These are phyloP conservation scores for Limnanthes douglasii DNA, from an alignment of 345 rosid species.

Conservation along the genomic window DNA sequence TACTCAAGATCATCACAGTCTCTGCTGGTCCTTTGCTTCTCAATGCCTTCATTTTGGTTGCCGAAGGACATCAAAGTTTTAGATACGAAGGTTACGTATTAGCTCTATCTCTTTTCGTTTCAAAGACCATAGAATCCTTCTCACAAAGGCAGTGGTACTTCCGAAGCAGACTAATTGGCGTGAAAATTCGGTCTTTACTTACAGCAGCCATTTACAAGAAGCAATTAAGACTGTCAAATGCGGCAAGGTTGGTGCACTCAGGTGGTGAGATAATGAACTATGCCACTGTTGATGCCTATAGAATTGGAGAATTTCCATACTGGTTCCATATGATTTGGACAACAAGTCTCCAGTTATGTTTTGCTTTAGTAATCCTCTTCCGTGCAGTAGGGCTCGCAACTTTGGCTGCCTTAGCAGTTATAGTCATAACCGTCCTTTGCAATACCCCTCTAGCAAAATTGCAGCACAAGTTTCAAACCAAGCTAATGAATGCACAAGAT, in stretches of 20 bases:
- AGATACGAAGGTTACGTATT: slow-evolving; percentile 60
- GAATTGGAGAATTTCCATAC: slow-evolving; percentile 88
- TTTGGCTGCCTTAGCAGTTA: slow-evolving; percentile 59
- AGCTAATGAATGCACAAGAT: slow-evolving; percentile 73
- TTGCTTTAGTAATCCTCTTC: slow-evolving; percentile 62
- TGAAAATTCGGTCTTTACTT: slow-evolving; percentile 63
- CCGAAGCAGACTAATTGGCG: slow-evolving; percentile 63
- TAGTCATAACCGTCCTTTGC: slow-evolving; percentile 58
- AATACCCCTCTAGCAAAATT: slow-evolving; percentile 89
- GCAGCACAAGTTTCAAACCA: slow-evolving; percentile 71
- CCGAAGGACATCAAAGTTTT: slow-evolving; percentile 58
- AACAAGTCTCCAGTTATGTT: slow-evolving; percentile 66
- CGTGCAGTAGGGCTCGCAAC: slow-evolving; percentile 82
- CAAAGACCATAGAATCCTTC: slow-evolving; percentile 63
- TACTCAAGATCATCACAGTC: slow-evolving; percentile 52
- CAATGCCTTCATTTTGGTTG: slow-evolving; percentile 79
- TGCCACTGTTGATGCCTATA: slow-evolving; percentile 82
- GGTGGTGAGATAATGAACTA: slow-evolving; percentile 89
- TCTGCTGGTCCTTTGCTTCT: slow-evolving; percentile 81
- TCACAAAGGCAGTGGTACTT: slow-evolving; percentile 94
- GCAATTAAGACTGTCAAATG: slow-evolving; percentile 63
- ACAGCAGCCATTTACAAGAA: slow-evolving; percentile 77
- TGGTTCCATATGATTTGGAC: slow-evolving; percentile 98
- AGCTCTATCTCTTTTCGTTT: slow-evolving; percentile 40
- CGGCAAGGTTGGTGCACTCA: slow-evolving; percentile 62